Conservation (phyloP, 164 flowering plant genomes). For the Amborella trichopoda region DNA sequence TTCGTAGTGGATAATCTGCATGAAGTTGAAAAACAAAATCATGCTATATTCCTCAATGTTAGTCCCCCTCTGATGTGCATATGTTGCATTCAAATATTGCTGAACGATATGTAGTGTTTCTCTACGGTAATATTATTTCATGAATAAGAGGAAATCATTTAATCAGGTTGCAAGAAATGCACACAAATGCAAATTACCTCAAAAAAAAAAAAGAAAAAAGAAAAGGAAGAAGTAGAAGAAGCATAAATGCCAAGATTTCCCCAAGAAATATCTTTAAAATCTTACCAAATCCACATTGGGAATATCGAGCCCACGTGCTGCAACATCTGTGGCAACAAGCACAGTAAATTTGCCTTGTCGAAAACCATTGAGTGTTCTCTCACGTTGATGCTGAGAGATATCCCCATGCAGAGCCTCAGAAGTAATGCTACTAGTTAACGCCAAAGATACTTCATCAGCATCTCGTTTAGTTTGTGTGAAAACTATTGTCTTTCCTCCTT, state of each 20-base stretch:
- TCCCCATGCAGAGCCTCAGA: slow-evolving; percentile 99
- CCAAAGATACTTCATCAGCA: slow-evolving; percentile 94
- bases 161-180: no score
- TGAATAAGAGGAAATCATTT: no score
- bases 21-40: slow-evolving; percentile 2
- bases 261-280: slow-evolving; percentile 3
- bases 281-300: slow-evolving; percentile 95
- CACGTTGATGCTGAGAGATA: slow-evolving; percentile 97
- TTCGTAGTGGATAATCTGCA: slow-evolving; percentile 91
- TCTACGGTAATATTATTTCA: no score
- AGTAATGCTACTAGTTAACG: slow-evolving; percentile 63
- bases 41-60: no score
- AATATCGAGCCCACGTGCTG: slow-evolving; percentile 97
- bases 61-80: no score
- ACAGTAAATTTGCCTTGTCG: slow-evolving; percentile 93
- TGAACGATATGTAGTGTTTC: no score
- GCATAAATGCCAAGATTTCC: no score
- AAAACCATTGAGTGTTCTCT: slow-evolving; percentile 87
- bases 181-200: no score
- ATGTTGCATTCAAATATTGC: no score
- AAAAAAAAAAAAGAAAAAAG: no score
- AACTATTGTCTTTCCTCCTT: slow-evolving; percentile 96
- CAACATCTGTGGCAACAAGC: slow-evolving; percentile 99
- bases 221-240: no score
- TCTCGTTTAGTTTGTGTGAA: slow-evolving; percentile 95